These are phyloP conservation scores for carrot (Daucus carota) DNA, from an alignment of 129 eudicot genomes.

Conservation along the genomic window DNA sequence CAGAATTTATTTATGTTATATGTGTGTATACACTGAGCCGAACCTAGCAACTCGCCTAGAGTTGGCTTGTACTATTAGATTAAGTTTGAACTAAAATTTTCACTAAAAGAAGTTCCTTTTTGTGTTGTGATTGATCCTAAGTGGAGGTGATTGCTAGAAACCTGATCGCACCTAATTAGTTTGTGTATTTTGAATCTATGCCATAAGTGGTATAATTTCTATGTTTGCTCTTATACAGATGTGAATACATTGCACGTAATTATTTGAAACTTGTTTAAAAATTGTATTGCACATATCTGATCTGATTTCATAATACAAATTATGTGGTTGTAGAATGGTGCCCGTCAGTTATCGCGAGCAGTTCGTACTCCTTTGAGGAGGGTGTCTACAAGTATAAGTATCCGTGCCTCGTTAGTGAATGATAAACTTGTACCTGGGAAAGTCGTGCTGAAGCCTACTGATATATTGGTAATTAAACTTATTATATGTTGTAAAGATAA, in stretches of 20 bases:
- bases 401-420: slow-evolving; percentile 56
- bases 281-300: background rate
- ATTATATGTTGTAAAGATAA: background rate
- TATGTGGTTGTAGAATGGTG: slow-evolving; percentile 41
- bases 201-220: background rate
- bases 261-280: background rate
- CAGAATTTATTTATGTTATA: background rate
- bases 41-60: background rate
- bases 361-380: slow-evolving; percentile 30
- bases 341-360: slow-evolving; percentile 27
- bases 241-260: background rate
- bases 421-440: slow-evolving; percentile 33
- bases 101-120: background rate
- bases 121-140: background rate
- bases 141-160: background rate
- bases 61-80: background rate
- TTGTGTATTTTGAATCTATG: background rate
- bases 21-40: background rate
- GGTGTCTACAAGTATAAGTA: slow-evolving; percentile 14
- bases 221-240: background rate
- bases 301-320: background rate
- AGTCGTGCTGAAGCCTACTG: slow-evolving; percentile 45
- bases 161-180: background rate
- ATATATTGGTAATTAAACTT: slow-evolving; percentile 54
- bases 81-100: background rate